phyloP scores from a whole-genome alignment of 371 early-diverging fungal species.

The Encephalitozoon romaleae region DNA sequence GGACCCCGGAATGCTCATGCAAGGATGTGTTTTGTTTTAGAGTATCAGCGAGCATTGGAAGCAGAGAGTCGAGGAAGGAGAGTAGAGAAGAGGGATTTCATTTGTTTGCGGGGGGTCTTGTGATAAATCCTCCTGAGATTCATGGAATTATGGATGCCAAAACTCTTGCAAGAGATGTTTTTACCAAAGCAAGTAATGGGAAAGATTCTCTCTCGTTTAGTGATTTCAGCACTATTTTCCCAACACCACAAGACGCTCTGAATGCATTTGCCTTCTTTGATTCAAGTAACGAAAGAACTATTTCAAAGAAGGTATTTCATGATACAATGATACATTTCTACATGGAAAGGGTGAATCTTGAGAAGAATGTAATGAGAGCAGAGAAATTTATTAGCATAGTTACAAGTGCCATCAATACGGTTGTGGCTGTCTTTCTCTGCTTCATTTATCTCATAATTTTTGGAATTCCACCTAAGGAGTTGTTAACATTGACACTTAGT shows the following conservation, averaged over 20 bases:
- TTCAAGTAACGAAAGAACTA: slow-evolving; percentile 25
- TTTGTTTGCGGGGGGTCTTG: neutral
- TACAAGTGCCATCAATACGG: slow-evolving; percentile 29
- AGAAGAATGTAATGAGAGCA: slow-evolving; percentile 43
- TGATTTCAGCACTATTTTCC: slow-evolving; percentile 57
- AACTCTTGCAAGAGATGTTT: slow-evolving; percentile 57
- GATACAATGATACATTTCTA: slow-evolving; percentile 57
- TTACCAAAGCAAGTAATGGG: slow-evolving; percentile 43
- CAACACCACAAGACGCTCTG: slow-evolving; percentile 51
- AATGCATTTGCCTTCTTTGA: slow-evolving; percentile 60
- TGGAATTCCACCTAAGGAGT: slow-evolving; percentile 52
- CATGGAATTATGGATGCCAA: slow-evolving; percentile 49
- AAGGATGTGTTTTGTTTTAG: slow-evolving; percentile 36
- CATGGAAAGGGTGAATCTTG: slow-evolving; percentile 56
- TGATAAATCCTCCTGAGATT: slow-evolving; percentile 49
- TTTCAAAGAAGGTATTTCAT: slow-evolving; percentile 59
- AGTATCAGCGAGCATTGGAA: neutral
- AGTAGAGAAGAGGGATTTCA: slow-evolving; percentile 22
- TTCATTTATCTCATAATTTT: slow-evolving; percentile 57
- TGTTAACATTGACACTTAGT: slow-evolving; percentile 55
- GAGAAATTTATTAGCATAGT: slow-evolving; percentile 52
- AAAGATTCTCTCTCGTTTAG: slow-evolving; percentile 44
- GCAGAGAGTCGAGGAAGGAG: neutral
- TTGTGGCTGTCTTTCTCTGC: slow-evolving; percentile 38
- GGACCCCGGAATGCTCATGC: slow-evolving; percentile 3